A percentile compares a stretch with the other conserved stretches of the same genome.
Evolutionary conservation across 495 filamentous ascomycete species (phyloP).

Genomic region (Neurospora cerealis): DNA sequence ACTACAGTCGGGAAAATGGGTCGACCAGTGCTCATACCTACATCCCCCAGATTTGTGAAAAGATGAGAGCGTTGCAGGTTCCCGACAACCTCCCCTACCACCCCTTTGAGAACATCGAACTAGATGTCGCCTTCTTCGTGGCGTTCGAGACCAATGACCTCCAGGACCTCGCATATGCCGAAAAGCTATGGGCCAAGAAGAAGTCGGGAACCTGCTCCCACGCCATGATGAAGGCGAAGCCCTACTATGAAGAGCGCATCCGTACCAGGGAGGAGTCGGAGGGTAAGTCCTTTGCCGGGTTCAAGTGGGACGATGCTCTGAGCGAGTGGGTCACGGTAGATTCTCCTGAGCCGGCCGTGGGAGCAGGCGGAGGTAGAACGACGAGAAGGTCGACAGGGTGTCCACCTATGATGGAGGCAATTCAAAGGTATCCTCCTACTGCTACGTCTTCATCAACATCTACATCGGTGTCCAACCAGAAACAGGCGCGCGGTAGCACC

Average conservation of each 20-base stretch:
- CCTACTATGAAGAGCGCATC: neutral
- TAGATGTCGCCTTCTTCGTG: constrained; percentile 28
- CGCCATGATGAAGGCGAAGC: neutral
- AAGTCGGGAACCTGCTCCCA: neutral
- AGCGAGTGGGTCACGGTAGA: constrained; percentile 42
- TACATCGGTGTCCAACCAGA: neutral
- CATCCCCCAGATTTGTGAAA: constrained; percentile 16
- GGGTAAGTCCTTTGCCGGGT: constrained; percentile 19
- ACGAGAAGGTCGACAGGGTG: neutral
- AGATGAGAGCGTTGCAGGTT: constrained; percentile 12
- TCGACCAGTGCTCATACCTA: constrained; percentile 5
- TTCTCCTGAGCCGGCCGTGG: constrained; percentile 7
- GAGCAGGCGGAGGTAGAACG: neutral
- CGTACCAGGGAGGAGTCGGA: neutral
- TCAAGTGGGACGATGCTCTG: constrained; percentile 45
- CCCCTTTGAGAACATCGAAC: constrained; percentile 12
- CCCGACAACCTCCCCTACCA: constrained; percentile 7
- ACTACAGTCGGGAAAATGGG: constrained; percentile 11
- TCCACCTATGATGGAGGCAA: neutral
- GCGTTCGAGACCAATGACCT: constrained; percentile 34
- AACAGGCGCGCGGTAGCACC: neutral
- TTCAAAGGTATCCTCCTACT: neutral
- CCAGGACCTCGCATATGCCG: constrained; percentile 33
- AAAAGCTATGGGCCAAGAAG: constrained; percentile 17
- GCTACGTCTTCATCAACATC: neutral